phyloP scores from a whole-genome alignment of 805 yeast genomes.

The Tetrapisispora arboricola region DNA sequence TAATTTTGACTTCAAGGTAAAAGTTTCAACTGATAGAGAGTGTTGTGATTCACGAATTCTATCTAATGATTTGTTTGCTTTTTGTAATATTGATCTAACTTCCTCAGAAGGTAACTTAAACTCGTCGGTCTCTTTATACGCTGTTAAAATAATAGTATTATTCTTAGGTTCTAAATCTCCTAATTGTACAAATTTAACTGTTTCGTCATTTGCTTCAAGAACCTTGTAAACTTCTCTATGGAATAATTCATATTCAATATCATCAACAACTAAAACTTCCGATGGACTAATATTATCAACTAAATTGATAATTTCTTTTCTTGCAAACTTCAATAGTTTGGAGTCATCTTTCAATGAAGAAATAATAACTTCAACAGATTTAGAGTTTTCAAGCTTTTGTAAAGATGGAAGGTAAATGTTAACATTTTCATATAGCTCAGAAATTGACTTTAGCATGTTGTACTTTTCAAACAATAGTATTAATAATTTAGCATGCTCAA shows the following conservation, averaged over 20 bases:
- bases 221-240: slow-evolving; percentile 19
- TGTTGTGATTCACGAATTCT: slow-evolving; percentile 48
- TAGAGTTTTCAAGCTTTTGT: slow-evolving; percentile 33
- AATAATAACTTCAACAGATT: slow-evolving; percentile 51
- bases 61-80: slow-evolving; percentile 45
- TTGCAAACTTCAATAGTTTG: slow-evolving; percentile 48
- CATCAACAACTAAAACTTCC: slow-evolving; percentile 45
- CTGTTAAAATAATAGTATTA: slow-evolving; percentile 46
- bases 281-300: slow-evolving; percentile 69
- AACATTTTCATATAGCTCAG: slow-evolving; percentile 33
- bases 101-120: slow-evolving; percentile 62
- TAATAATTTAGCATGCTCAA: slow-evolving; percentile 64
- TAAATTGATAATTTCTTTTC: slow-evolving; percentile 57
- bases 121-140: slow-evolving; percentile 43
- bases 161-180: slow-evolving; percentile 37
- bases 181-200: slow-evolving; percentile 50
- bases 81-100: slow-evolving; percentile 40
- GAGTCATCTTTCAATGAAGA: slow-evolving; percentile 40
- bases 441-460: slow-evolving; percentile 36
- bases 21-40: slow-evolving; percentile 39
- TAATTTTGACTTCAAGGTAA: slow-evolving; percentile 42
- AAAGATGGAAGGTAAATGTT: slow-evolving; percentile 39
- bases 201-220: slow-evolving; percentile 22
- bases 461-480: slow-evolving; percentile 54
- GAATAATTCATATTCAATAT: slow-evolving; percentile 44